Base-by-base conservation (phyloP, 306 rosid genomes). In the Sicyos edulis region DNA sequence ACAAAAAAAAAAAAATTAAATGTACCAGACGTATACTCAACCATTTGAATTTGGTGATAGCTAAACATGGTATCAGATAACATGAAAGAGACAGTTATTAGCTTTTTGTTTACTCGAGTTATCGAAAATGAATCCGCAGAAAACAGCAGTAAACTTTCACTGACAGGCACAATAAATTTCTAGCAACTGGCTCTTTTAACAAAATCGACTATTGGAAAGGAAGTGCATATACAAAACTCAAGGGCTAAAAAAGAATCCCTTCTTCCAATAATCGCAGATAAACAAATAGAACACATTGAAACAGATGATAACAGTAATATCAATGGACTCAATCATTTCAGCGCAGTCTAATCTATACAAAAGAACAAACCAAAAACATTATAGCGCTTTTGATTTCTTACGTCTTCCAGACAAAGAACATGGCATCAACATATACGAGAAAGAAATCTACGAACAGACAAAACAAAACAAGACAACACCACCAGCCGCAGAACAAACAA, bases 391-490 rank as follows among this genome's bases (percentile, higher is more conserved):
- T 21, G 19, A 47, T 67, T 45, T 67, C 40, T 3, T 19, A 17
- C 54, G n/a, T 12, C 40, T 67, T 21, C 14, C 55, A 44, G 4
- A 21, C 12, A 8, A 73, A 73, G 24, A 59, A 58, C 76, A 4
- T 26, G 16, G 57, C 55, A 72, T 40, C 65, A 29, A 70, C 1
- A 13, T 4, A 50, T 10, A 52, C 59, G 55, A 22, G 9, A 20
- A 10, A 71, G 75, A 72, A 54, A 44, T 54, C 63, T 15, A 42
- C 51, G 22, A 72, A 72, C 76, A 57, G n/a, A 72, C 13, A 21
- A 58, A 45, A 56, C 68, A 54, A 5, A 40, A 64, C 13, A 17
- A 45, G 11, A 44, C 72, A 45, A 47, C 37, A 12, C 12, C 26
- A 4, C 59, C 42, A 49, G 58, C 24, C 24, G 21, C 49, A 50